phyloP scores from a whole-genome alignment of 2,329 filamentous ascomycete genomes.

The Pseudocercospora eumusae region DNA sequence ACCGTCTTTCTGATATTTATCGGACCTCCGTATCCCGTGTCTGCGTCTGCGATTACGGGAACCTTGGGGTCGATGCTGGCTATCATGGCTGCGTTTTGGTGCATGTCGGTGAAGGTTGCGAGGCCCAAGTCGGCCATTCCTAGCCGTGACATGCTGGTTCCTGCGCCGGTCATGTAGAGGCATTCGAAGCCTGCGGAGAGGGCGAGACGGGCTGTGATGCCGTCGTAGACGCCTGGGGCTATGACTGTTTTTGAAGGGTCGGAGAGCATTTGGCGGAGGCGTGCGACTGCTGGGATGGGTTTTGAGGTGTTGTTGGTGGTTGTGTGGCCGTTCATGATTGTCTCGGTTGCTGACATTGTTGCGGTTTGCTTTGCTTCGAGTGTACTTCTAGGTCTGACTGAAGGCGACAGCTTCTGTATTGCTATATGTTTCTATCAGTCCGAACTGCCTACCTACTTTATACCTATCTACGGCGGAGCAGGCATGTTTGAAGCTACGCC shows the following conservation, averaged over 20 bases:
- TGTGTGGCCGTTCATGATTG: constrained; percentile 29
- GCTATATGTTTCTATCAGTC: not conserved
- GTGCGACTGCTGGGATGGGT: constrained; percentile 29
- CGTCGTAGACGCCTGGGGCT: constrained; percentile 69
- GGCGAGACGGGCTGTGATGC: constrained; percentile 65
- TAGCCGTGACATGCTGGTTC: constrained; percentile 61
- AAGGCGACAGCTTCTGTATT: not conserved
- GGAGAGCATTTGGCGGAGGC: constrained; percentile 37
- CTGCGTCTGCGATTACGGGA: constrained; percentile 63
- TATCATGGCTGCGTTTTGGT: constrained; percentile 64
- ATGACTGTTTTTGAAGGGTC: constrained; percentile 48
- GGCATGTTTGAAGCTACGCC: constrained; percentile 8
- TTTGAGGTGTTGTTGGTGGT: constrained; percentile 16
- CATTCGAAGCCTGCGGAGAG: constrained; percentile 63
- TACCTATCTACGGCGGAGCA: constrained; percentile 7
- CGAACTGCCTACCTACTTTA: constrained; percentile 7
- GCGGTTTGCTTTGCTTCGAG: not conserved
- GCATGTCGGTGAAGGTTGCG: constrained; percentile 64
- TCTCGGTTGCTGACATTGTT: constrained; percentile 12
- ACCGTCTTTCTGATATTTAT: constrained; percentile 36
- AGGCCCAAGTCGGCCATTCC: constrained; percentile 66
- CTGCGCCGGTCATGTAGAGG: constrained; percentile 69
- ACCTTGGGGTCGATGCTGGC: constrained; percentile 57
- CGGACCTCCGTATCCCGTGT: constrained; percentile 58
- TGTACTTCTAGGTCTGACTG: not conserved